These are phyloP conservation scores for Gaeumannomyces sp. DNA, from an alignment of 2,329 filamentous ascomycete genomes.

Conservation along the genomic window DNA sequence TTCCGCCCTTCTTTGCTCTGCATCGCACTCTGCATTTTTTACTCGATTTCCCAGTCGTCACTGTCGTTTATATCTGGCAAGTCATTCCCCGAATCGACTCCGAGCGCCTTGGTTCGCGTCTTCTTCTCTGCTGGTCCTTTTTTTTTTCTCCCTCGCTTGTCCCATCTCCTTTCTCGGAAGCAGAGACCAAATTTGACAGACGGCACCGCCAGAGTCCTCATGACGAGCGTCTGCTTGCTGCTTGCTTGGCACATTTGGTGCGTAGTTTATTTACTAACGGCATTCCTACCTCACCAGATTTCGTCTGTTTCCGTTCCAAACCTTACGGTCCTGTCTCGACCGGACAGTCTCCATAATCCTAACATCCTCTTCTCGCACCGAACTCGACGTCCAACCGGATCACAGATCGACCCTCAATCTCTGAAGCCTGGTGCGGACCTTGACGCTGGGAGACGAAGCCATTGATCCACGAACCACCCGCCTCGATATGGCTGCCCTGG, in stretches of 20 bases:
- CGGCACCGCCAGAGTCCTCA: neutral
- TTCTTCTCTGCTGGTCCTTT: neutral
- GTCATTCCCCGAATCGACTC: neutral
- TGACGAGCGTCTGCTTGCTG: neutral
- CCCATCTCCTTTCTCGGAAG: neutral
- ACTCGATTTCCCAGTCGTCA: neutral
- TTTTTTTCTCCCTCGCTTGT: neutral
- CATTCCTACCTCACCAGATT: neutral
- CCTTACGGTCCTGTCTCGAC: slow-evolving; percentile 4
- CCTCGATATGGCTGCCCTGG: slow-evolving; percentile 72
- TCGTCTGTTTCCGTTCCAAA: slow-evolving; percentile 12
- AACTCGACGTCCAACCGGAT: neutral
- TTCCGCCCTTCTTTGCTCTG: neutral
- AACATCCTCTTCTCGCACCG: neutral
- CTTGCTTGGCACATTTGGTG: neutral
- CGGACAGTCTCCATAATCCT: neutral
- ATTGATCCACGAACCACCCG: neutral
- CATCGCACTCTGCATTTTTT: neutral
- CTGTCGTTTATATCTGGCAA: slow-evolving; percentile 10
- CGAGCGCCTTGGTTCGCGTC: neutral
- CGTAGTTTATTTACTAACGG: neutral
- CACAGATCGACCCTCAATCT: neutral
- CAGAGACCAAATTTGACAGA: neutral
- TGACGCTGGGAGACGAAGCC: slow-evolving; percentile 17
- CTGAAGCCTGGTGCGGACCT: neutral